Conservation (phyloP, 2,329 filamentous ascomycete genomes). For the Arthrocladium fulminans region DNA sequence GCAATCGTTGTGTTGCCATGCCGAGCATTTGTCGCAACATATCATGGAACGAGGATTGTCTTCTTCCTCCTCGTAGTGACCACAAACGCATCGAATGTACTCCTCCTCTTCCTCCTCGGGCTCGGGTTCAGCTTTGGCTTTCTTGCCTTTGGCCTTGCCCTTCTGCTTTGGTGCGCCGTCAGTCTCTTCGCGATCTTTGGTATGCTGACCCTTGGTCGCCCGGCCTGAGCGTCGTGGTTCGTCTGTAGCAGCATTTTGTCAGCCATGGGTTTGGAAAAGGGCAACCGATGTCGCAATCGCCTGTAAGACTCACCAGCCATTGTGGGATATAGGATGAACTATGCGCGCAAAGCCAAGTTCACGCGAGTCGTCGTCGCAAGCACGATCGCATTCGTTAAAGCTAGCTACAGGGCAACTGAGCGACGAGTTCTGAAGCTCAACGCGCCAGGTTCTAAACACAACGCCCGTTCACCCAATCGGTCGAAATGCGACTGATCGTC, state of each 20-base stretch:
- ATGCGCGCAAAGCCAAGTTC: slow-evolving; percentile 11
- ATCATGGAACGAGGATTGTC: slow-evolving; percentile 90
- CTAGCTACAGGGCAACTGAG: neutral
- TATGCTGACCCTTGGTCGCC: slow-evolving; percentile 93
- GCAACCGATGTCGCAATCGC: neutral
- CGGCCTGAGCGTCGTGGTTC: slow-evolving; percentile 91
- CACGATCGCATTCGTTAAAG: neutral
- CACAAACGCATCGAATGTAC: slow-evolving; percentile 9
- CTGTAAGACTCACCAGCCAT: slow-evolving; percentile 55
- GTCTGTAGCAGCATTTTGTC: slow-evolving; percentile 37
- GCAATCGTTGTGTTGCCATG: slow-evolving; percentile 97
- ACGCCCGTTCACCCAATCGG: neutral
- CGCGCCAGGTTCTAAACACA: neutral
- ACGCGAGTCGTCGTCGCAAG: neutral
- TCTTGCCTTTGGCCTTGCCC: slow-evolving; percentile 38
- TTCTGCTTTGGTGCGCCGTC: slow-evolving; percentile 50
- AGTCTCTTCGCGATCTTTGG: slow-evolving; percentile 68
- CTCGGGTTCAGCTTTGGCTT: slow-evolving; percentile 30
- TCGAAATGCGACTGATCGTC: neutral
- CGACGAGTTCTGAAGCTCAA: neutral
- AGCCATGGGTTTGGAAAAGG: neutral
- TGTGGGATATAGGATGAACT: slow-evolving; percentile 27
- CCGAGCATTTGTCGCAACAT: slow-evolving; percentile 81
- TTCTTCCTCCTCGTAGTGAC: slow-evolving; percentile 74
- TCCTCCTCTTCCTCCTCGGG: slow-evolving; percentile 6